Evolutionary conservation across 345 rosid genomes (phyloP), one percentile per base, ranked within the genome.

Genomic region (Hevea brasiliensis): DNA sequence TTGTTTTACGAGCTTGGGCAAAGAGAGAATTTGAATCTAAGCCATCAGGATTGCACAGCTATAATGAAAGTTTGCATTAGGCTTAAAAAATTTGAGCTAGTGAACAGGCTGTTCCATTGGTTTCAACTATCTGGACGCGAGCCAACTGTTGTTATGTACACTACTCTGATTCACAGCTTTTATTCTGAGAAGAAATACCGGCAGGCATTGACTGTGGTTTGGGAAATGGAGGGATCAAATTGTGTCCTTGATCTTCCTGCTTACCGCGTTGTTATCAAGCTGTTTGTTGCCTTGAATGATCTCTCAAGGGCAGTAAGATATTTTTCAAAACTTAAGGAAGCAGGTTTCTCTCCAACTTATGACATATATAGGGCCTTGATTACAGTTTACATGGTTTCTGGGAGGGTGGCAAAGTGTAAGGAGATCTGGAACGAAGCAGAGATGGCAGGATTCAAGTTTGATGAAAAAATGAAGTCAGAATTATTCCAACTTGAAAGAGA

Each of bases 231-330:
- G 82, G 85, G 72, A 59, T 80, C 88, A 5, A 79, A 85, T 67
- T 90, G 87, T 76, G 85, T 94, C 40, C 83, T 92, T 48, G 96
- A 94, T 88, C 92, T 94, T 76, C 87, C 94, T 0, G 97, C 98
- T 45, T 94, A 89, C 80, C 88, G 93, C 50, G 97, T 90, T 17
- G 88, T 82, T 10, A 90, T 94, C 51, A 89, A 80, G 81, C 86
- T 94, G 53, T 89, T 88, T 76, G 88, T 85, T 71, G 94, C 92
- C 37, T 67, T 90, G 72, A 79, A 90, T 83, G 97, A 94, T 86
- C 80, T 86, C 70, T 70, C 90, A 10, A 87, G 97, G 80, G 88
- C 97, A 44, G 85, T 61, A 59, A 84, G 97, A 66, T 92, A 92
- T 64, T 92, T 92, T 82, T 84, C 93, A 0, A 92, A 86, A 67